phyloP scores from a whole-genome alignment of 2,329 filamentous ascomycete species.

The Nannizziopsis barbatae region DNA sequence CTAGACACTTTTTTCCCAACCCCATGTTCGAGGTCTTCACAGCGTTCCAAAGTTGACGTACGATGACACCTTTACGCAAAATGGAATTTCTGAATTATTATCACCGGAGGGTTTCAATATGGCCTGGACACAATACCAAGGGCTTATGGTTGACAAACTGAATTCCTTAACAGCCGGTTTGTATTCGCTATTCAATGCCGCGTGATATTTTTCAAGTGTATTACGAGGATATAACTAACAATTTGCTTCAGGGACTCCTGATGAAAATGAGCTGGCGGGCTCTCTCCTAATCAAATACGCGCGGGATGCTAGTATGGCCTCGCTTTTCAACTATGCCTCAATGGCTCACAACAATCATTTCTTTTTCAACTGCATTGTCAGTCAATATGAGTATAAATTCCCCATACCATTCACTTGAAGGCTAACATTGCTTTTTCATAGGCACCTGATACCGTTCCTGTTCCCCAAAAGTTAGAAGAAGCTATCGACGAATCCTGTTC shows the following conservation, averaged over 20 bases:
- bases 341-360: conserved; percentile 84
- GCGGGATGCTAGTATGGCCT: conserved; percentile 64
- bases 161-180: conserved; percentile 63
- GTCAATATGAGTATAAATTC: conserved; percentile 14
- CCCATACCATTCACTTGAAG: conserved; percentile 58
- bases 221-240: conserved; percentile 9
- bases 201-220: background rate
- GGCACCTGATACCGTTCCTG: conserved; percentile 38
- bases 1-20: conserved; percentile 25
- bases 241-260: conserved; percentile 46
- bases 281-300: conserved; percentile 63
- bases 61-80: conserved; percentile 34
- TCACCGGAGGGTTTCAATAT: conserved; percentile 57
- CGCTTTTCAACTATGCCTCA: conserved; percentile 89
- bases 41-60: conserved; percentile 40
- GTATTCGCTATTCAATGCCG: conserved; percentile 5
- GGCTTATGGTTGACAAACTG: conserved; percentile 60
- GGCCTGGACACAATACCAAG: conserved; percentile 76
- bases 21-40: conserved; percentile 33
- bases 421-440: conserved; percentile 28
- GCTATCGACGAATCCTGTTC: conserved; percentile 63
- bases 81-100: conserved; percentile 61
- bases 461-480: conserved; percentile 46
- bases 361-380: conserved; percentile 40
- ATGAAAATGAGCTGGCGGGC: conserved; percentile 51